Evolutionary conservation across 805 yeast genomes (phyloP), one percentile per base, ranked within the genome.

Genomic region (Yarrowia keelungensis): DNA sequence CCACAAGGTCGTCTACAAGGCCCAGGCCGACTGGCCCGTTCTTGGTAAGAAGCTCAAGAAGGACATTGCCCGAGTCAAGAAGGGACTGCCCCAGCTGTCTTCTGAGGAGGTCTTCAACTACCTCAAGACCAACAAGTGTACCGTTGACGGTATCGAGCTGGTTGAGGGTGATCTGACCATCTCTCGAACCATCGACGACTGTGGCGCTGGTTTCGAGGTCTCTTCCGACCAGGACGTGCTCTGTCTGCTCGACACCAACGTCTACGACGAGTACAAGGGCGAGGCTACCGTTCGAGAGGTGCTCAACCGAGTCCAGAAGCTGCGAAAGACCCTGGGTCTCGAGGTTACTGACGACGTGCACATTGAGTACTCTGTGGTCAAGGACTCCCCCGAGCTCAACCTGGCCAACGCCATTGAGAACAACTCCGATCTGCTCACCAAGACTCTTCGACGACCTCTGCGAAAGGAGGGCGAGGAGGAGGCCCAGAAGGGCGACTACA

Each of bases 11-110:
- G 90, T 89, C 78, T 94, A 93, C 83, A 87, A 85, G 72, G 98
- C 94, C 51, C 96, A 91, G 79, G 99, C 99, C 61, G 99, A 95
- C 82, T 95, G 99, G 99, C 97, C 98, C 69, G 91, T 92, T 22
- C 85, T 95, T 74, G 99, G 99, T 82, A 95, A 94, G 85, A 95
- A 95, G 81, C 86, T 95, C 80, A 94, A 92, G 87, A 88, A 89
- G 78, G 98, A 93, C 75, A 96, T 91, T 71, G 92, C 90, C 82
- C 89, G 87, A 79, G 99, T 95, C 70, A 96, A 94, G 85, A 97
- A 89, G 76, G 98, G 96, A 16, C 85, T 95, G 74, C 98, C 98
- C 72, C 76, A 76, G 10, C 85, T 95, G 65, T 81, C 94, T 22
- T 89, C 98, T 11, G 90, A 83, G 15, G 93, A 92, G 69, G 97